Evolutionary conservation across 78 protist genomes (phyloP).

Genomic region (Monosiga brevicollis): DNA sequence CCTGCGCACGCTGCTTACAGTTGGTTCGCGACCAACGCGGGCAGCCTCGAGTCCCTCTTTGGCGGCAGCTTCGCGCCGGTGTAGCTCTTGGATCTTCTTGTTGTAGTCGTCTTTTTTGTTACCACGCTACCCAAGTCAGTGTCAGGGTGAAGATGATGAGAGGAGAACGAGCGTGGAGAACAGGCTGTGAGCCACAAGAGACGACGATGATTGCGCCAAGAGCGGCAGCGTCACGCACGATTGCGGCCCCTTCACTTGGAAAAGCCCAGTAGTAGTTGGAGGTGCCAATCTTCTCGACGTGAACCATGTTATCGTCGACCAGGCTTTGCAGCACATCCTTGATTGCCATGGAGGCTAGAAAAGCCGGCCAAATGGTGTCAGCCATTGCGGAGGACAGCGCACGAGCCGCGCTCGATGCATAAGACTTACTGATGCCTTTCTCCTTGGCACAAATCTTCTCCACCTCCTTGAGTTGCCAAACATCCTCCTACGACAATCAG

Average conservation of each 20-base stretch:
- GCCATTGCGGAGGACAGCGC: too few species aligned
- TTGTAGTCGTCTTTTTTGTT: not conserved
- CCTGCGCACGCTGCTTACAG: too few species aligned
- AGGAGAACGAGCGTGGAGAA: not conserved
- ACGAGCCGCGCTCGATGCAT: too few species aligned
- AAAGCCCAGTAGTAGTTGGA: constrained; percentile 44
- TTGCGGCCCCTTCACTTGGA: constrained; percentile 3
- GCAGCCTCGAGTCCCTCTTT: not conserved
- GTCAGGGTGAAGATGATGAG: not conserved
- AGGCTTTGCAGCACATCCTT: constrained; percentile 41
- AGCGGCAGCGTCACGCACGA: not conserved
- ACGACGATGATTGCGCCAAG: not conserved
- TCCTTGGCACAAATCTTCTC: constrained; percentile 14
- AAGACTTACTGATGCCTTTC: constrained; percentile 21
- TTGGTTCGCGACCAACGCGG: not conserved
- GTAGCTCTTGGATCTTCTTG: not conserved
- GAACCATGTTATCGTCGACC: constrained; percentile 33
- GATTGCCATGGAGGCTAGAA: constrained; percentile 8
- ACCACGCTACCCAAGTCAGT: not conserved
- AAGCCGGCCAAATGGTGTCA: too few species aligned
- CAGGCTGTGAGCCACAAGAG: not conserved
- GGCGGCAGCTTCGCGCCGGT: not conserved
- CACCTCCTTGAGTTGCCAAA: constrained; percentile 26
- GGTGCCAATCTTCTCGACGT: constrained; percentile 35
- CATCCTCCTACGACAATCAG: not conserved